Conservation (phyloP, 768 basidiomycete genomes). For the Clathrus columnatus region DNA sequence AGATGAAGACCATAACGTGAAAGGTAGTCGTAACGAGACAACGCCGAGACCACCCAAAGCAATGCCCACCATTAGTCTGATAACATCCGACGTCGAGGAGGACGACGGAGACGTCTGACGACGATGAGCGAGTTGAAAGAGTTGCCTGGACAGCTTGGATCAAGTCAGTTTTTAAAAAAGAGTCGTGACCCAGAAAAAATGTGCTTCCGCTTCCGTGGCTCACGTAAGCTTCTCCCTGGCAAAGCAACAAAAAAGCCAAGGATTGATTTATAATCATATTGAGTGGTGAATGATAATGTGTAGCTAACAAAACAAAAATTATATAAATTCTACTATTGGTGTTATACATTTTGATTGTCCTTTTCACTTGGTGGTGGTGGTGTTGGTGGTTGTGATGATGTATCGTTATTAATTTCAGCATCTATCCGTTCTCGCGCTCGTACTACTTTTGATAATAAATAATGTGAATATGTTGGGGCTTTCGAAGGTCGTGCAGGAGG, state of each 20-base stretch:
- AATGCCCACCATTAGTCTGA: slow-evolving; percentile 43
- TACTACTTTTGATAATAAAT: slow-evolving; percentile 95
- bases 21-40: slow-evolving; percentile 48
- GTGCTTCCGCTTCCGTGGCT: not conserved
- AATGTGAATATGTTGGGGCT: slow-evolving; percentile 64
- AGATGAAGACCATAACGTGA: slow-evolving; percentile 37
- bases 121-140: slow-evolving; percentile 11
- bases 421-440: slow-evolving; percentile 92
- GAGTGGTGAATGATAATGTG: too few relatives aligned
- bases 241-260: too few relatives aligned
- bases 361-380: not conserved
- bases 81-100: slow-evolving; percentile 8
- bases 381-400: slow-evolving; percentile 16
- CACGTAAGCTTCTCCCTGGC: not conserved
- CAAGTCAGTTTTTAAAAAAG: not conserved
- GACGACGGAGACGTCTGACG: not conserved
- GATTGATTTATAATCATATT: too few relatives aligned
- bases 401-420: slow-evolving; percentile 51
- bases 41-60: slow-evolving; percentile 55
- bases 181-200: not conserved
- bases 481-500: slow-evolving; percentile 36
- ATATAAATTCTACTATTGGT: not conserved
- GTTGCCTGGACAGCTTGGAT: slow-evolving; percentile 9
- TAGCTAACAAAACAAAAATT: not conserved
- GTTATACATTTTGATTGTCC: not conserved